Evolutionary conservation across 305 asterid species (phyloP).

Genomic region (Fraxinus floribunda): DNA sequence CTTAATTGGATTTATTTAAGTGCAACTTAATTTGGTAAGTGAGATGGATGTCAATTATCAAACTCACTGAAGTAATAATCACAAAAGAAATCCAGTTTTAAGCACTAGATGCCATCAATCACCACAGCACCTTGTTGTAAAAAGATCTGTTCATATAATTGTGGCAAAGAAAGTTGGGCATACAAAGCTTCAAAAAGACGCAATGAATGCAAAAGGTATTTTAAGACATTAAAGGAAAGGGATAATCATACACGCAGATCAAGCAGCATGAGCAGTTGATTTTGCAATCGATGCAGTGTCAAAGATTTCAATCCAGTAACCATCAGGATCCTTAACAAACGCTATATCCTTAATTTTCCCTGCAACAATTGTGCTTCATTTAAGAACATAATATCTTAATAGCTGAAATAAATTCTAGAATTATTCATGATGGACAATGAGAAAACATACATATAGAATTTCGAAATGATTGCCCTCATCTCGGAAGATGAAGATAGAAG

Average conservation of each 20-base stretch:
- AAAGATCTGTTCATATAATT: not conserved
- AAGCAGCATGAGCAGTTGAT: slow-evolving; percentile 48
- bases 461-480: not conserved
- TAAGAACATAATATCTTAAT: slow-evolving; percentile 5
- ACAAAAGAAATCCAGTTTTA: not conserved
- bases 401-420: slow-evolving; percentile 1
- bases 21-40: not conserved
- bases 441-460: not conserved
- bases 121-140: not conserved
- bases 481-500: not conserved
- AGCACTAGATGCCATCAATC: not conserved
- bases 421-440: not conserved
- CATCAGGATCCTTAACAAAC: slow-evolving; percentile 90
- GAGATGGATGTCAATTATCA: not conserved
- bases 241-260: slow-evolving; percentile 26
- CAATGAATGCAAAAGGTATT: not conserved
- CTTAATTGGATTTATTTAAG: not conserved
- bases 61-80: not conserved
- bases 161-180: not conserved
- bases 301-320: slow-evolving; percentile 91
- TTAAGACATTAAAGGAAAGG: not conserved
- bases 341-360: slow-evolving; percentile 78
- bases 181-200: not conserved
- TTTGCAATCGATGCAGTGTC: slow-evolving; percentile 51
- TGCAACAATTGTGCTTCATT: slow-evolving; percentile 30